These are phyloP conservation scores for Rhodocollybia butyracea DNA, from an alignment of 768 basidiomycete genomes.

Conservation along the genomic window DNA sequence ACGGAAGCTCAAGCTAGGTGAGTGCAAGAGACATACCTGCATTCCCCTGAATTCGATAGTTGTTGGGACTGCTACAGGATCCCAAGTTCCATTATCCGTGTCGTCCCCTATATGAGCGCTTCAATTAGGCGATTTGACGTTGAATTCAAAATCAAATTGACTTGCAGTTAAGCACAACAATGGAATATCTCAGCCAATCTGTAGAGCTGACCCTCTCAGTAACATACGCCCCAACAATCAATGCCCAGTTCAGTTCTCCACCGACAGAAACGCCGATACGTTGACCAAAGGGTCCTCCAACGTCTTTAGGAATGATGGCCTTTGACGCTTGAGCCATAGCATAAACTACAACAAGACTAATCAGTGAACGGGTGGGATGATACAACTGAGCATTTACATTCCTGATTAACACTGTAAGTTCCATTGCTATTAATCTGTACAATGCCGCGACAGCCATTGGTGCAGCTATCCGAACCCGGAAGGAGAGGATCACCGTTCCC, in stretches of 20 bases:
- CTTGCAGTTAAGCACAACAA: slow-evolving; percentile 73
- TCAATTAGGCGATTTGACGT: slow-evolving; percentile 1
- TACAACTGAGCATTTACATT: slow-evolving; percentile 43
- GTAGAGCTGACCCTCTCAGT: slow-evolving; percentile 48
- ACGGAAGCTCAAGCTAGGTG: not conserved
- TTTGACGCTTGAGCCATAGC: slow-evolving; percentile 74
- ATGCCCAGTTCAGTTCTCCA: slow-evolving; percentile 53
- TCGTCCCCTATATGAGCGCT: slow-evolving; percentile 42
- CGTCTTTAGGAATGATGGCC: slow-evolving; percentile 67
- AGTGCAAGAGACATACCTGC: slow-evolving; percentile 38
- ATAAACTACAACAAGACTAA: too few species aligned
- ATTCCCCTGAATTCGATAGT: slow-evolving; percentile 64
- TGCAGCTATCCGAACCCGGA: slow-evolving; percentile 49
- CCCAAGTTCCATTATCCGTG: slow-evolving; percentile 44
- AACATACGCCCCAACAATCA: slow-evolving; percentile 65
- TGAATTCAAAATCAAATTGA: not conserved
- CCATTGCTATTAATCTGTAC: slow-evolving; percentile 65
- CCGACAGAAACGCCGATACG: slow-evolving; percentile 63
- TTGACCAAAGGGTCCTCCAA: slow-evolving; percentile 64
- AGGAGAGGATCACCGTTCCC: slow-evolving; percentile 56
- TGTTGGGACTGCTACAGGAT: slow-evolving; percentile 48
- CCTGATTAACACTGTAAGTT: slow-evolving; percentile 65
- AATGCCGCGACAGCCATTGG: slow-evolving; percentile 62
- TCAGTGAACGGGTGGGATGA: too few species aligned
- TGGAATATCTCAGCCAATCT: slow-evolving; percentile 63